A percentile compares a stretch with the other conserved stretches of the same genome.
Conservation (phyloP, 139 green algal species). For the Astrephomene gubernaculifera region DNA sequence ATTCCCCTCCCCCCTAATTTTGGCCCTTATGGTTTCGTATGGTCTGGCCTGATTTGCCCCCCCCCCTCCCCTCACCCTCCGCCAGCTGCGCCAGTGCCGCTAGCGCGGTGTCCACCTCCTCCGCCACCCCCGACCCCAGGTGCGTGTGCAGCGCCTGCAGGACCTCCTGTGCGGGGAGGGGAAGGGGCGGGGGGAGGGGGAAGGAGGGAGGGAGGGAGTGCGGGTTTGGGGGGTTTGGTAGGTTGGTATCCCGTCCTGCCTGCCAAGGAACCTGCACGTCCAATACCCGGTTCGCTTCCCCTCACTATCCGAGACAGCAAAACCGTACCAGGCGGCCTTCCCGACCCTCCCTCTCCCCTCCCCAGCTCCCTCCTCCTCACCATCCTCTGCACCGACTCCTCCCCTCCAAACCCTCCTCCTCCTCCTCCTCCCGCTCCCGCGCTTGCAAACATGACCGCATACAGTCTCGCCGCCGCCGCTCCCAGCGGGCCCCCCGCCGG, state of each 20-base stretch:
- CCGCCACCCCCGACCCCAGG: slow-evolving; percentile 44
- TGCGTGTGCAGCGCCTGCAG: slow-evolving; percentile 49
- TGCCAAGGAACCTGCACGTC: too few species aligned
- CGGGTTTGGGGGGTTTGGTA: background rate
- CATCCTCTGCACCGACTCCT: slow-evolving; percentile 45
- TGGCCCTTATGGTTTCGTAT: too few species aligned
- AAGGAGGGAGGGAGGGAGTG: background rate
- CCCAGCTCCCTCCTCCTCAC: background rate
- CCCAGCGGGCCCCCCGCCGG: slow-evolving; percentile 25
- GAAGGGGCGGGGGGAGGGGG: background rate
- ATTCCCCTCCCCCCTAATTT: too few species aligned
- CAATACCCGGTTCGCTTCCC: too few species aligned
- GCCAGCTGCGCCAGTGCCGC: slow-evolving; percentile 47
- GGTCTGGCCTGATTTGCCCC: too few species aligned
- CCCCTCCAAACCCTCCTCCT: too few species aligned
- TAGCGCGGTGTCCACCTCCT: slow-evolving; percentile 53
- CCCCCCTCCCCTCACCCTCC: background rate
- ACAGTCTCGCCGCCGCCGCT: slow-evolving; percentile 44
- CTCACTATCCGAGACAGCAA: too few species aligned
- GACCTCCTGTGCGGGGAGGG: slow-evolving; percentile 8
- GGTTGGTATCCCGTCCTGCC: too few species aligned
- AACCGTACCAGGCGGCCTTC: too few species aligned
- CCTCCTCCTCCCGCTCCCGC: too few species aligned
- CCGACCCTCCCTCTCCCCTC: background rate
- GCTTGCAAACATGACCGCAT: slow-evolving; percentile 42